These are phyloP conservation scores for Osmanthus fragrans DNA, from an alignment of 257 asterid genomes.

Conservation along the genomic window DNA sequence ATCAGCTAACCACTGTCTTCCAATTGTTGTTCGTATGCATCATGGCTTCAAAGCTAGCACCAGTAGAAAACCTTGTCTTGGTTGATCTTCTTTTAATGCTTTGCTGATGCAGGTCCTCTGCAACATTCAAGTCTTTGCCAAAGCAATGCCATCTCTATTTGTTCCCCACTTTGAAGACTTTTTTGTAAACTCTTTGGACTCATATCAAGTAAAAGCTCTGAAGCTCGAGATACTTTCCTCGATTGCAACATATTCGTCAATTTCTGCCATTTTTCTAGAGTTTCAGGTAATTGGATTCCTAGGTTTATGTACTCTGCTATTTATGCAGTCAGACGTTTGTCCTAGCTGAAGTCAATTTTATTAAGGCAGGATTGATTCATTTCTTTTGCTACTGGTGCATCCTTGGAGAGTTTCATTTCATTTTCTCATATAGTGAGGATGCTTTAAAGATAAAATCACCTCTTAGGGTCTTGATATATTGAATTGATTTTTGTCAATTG, in stretches of 20 bases:
- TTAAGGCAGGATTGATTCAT: constrained; percentile 1
- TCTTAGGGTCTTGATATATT: constrained; percentile 8
- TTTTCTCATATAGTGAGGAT: constrained; percentile 10
- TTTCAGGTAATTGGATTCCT: constrained; percentile 66
- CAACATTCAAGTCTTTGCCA: constrained; percentile 90
- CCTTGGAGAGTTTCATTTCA: neutral
- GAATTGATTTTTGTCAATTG: constrained; percentile 21
- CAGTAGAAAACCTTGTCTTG: neutral
- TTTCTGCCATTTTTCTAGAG: constrained; percentile 77
- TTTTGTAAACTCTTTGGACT: constrained; percentile 69
- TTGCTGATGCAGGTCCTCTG: constrained; percentile 72
- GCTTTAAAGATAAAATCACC: neutral
- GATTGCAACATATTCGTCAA: constrained; percentile 73
- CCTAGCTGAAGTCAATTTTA: constrained; percentile 4
- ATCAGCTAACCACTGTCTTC: constrained; percentile 7
- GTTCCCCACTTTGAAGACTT: constrained; percentile 83
- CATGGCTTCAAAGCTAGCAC: constrained; percentile 14
- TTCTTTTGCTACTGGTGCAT: constrained; percentile 6
- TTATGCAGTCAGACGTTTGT: constrained; percentile 6
- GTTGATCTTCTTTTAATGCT: constrained; percentile 19
- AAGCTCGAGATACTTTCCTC: constrained; percentile 92
- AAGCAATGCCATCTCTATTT: constrained; percentile 82
- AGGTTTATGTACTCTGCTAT: constrained; percentile 2
- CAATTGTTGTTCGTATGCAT: constrained; percentile 6
- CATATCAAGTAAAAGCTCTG: constrained; percentile 78